These are phyloP conservation scores for Orbilia javanica DNA, from an alignment of 2,329 filamentous ascomycete species.

Conservation along the genomic window DNA sequence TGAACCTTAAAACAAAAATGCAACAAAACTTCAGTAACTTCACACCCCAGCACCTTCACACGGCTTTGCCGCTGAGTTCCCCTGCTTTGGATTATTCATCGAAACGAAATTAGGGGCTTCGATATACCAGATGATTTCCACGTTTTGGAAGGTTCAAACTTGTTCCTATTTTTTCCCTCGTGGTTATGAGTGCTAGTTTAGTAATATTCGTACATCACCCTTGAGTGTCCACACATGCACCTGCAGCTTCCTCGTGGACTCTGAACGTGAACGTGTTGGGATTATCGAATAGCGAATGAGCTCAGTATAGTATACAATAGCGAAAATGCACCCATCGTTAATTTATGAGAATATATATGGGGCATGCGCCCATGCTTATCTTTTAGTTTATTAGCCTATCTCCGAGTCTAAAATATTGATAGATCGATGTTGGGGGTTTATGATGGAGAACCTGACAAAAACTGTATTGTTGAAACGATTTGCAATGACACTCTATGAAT, in stretches of 20 bases:
- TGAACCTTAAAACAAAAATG: constrained; percentile 41
- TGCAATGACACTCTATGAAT: not conserved
- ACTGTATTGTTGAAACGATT: not conserved
- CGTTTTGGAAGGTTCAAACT: not conserved
- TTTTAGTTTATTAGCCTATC: not conserved
- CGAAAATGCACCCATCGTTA: not conserved
- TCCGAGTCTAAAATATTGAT: not conserved
- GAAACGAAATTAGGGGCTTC: not conserved
- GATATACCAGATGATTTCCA: constrained; percentile 22
- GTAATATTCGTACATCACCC: no score
- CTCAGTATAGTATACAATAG: not conserved
- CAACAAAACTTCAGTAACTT: constrained; percentile 15
- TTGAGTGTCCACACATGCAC: not conserved
- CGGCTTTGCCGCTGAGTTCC: constrained; percentile 3
- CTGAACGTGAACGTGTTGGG: constrained; percentile 5
- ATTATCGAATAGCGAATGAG: constrained; percentile 4
- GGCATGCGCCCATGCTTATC: not conserved
- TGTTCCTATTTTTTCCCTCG: not conserved
- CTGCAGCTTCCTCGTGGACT: constrained; percentile 12
- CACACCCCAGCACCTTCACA: not conserved
- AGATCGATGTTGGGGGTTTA: no score
- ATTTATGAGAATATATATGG: not conserved
- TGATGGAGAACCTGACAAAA: not conserved
- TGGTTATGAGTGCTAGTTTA: not conserved
- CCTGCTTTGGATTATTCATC: not conserved